Evolutionary conservation across 352 stramenopile species (phyloP).

Genomic region (Sclerospora graminicola): DNA sequence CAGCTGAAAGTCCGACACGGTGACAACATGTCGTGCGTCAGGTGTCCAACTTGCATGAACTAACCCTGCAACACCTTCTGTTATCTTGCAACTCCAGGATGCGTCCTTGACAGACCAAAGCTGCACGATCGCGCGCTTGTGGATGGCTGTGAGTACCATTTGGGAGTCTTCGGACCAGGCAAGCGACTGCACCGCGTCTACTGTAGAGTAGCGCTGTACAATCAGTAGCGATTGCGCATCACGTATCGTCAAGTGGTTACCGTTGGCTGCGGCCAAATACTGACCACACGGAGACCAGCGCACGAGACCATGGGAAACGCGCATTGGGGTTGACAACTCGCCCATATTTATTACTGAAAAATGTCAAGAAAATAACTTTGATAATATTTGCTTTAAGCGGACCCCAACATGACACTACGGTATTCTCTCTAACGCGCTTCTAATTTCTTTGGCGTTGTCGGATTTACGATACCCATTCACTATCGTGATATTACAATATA

Average conservation of each 20-base stretch:
- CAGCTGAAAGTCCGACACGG: slow-evolving; percentile 77
- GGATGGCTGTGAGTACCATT: slow-evolving; percentile 46
- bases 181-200: slow-evolving; percentile 45
- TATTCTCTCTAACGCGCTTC: too few species aligned
- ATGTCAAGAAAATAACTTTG: neutral
- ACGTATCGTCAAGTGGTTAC: slow-evolving; percentile 47
- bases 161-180: slow-evolving; percentile 58
- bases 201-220: slow-evolving; percentile 46
- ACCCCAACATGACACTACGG: too few species aligned
- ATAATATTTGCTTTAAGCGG: neutral
- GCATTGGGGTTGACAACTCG: slow-evolving; percentile 45
- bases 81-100: slow-evolving; percentile 67
- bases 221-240: slow-evolving; percentile 43
- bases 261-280: slow-evolving; percentile 39
- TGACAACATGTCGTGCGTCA: slow-evolving; percentile 59
- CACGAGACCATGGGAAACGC: slow-evolving; percentile 39
- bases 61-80: slow-evolving; percentile 56
- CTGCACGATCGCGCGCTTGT: slow-evolving; percentile 62
- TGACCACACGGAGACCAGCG: slow-evolving; percentile 58
- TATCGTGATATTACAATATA: neutral
- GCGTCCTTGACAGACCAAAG: slow-evolving; percentile 57
- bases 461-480: neutral
- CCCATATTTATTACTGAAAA: neutral
- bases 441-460: neutral
- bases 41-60: slow-evolving; percentile 42